Evolutionary conservation across 2,329 filamentous ascomycete species (phyloP), one percentile per base, ranked within the genome.

Genomic region (Claviceps purpurea): DNA sequence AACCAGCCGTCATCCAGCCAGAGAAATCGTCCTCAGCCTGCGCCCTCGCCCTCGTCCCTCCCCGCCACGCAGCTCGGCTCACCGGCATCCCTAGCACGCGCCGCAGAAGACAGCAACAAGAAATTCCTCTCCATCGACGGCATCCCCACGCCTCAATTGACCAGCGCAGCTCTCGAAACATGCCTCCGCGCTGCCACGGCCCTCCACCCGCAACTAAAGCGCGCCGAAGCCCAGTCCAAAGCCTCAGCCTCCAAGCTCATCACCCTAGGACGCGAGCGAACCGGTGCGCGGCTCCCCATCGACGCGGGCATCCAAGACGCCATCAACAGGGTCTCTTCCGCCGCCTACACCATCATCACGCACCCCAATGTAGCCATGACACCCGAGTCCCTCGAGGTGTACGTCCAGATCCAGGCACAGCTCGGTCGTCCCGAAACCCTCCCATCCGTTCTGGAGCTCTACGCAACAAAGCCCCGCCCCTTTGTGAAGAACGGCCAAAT

Each of bases 321-420:
- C 26, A 66, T 75, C 52, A 68, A 75, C 58, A 71, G 70, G 58
- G 73, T 84, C 52, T 82, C 80, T 22, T 64, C 75, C 49, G 68
- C 77, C 7, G 81, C 85, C n/a, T 85, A 87, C 64, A 72, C 76
- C 40, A 77, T 96, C 52, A 65, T 95, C 54, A 76, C 77, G 47
- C 80, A 91, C 59, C 82, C 85, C 4, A 81, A 84, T 55, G 82
- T 96, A 47, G 87, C 89, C 69, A 86, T 97, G 62, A 86, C 87
- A 4, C 80, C 84, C 8, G 72, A 77, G 34, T 72, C 91, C 38
- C 78, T 97, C 41, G 73, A 78, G 53, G 67, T 78, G 58, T 97
- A 96, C 67, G 82, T 95, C 56, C 74, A 79, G 40, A 80, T 88
- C 45, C 89, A 95, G 65, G 75, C 82, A 30, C 75, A 82, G 11